phyloP scores from a whole-genome alignment of 768 basidiomycete genomes.

The Strobilomyces dryophilus region DNA sequence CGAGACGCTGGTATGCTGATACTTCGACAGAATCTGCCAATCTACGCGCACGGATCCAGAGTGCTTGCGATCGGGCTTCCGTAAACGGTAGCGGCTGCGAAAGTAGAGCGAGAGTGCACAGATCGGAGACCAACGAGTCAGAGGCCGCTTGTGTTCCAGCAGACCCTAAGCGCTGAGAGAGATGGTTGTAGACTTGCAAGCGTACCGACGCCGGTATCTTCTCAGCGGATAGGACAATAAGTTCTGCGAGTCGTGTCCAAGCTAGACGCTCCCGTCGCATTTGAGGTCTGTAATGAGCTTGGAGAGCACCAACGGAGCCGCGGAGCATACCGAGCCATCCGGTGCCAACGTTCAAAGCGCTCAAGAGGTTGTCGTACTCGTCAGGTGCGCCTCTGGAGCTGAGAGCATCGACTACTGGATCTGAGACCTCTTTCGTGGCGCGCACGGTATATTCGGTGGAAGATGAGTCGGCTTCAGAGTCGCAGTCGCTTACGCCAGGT shows the following conservation, averaged over 20 bases:
- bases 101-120: constrained; percentile 56
- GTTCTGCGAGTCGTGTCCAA: constrained; percentile 50
- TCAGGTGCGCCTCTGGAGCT: constrained; percentile 32
- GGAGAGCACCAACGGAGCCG: constrained; percentile 15
- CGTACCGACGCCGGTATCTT: constrained; percentile 34
- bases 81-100: constrained; percentile 38
- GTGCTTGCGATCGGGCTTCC: constrained; percentile 38
- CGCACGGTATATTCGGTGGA: constrained; percentile 27
- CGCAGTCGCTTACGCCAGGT: constrained; percentile 21
- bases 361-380: constrained; percentile 38
- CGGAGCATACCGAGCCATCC: constrained; percentile 36
- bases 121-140: constrained; percentile 41
- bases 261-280: constrained; percentile 42
- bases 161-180: constrained; percentile 30
- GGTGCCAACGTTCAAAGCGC: constrained; percentile 36
- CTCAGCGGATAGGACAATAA: constrained; percentile 35
- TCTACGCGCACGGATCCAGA: constrained; percentile 39
- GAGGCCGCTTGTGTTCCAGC: constrained; percentile 13
- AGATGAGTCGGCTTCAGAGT: constrained; percentile 28
- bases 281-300: not conserved
- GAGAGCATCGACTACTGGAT: constrained; percentile 28
- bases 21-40: constrained; percentile 25
- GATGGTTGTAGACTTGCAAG: constrained; percentile 51
- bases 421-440: constrained; percentile 10
- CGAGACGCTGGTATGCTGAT: constrained; percentile 50